phyloP scores from a whole-genome alignment of 2,329 filamentous ascomycete genomes.

The Aspergillus pseudoterreus region DNA sequence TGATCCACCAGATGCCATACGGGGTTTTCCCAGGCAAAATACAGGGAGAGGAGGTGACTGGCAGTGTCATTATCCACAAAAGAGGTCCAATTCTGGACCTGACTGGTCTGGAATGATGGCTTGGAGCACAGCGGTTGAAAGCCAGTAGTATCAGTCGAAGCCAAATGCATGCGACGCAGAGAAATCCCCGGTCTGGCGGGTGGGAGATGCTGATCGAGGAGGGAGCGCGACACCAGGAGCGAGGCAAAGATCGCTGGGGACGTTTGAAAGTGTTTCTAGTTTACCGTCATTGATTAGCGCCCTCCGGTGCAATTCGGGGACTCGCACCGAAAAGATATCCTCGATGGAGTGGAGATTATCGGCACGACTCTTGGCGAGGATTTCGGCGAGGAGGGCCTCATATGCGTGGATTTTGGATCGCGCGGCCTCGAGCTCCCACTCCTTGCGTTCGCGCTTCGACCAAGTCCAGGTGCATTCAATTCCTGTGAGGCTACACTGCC shows the following conservation, averaged over 20 bases:
- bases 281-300: neutral
- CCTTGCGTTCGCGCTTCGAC: constrained; percentile 16
- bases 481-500: constrained; percentile 7
- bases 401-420: constrained; percentile 7
- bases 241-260: constrained; percentile 11
- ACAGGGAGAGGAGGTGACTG: constrained; percentile 21
- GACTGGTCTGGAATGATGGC: constrained; percentile 12
- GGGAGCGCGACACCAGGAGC: constrained; percentile 8
- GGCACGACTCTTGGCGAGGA: constrained; percentile 6
- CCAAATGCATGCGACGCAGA: constrained; percentile 13
- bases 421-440: constrained; percentile 7
- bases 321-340: constrained; percentile 12
- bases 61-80: constrained; percentile 19
- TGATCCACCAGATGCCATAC: constrained; percentile 22
- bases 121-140: constrained; percentile 5
- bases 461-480: constrained; percentile 11
- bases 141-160: constrained; percentile 5
- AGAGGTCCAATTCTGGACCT: constrained; percentile 17
- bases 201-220: constrained; percentile 5
- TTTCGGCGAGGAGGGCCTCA: constrained; percentile 14
- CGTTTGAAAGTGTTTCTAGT: constrained; percentile 11
- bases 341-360: constrained; percentile 5
- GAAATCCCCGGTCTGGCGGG: constrained; percentile 12
- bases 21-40: constrained; percentile 24
- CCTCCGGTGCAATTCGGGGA: neutral